A percentile compares a stretch with the other conserved stretches of the same genome.
phyloP scores from a whole-genome alignment of 2,329 filamentous ascomycete species.

The Epichloe festucae region DNA sequence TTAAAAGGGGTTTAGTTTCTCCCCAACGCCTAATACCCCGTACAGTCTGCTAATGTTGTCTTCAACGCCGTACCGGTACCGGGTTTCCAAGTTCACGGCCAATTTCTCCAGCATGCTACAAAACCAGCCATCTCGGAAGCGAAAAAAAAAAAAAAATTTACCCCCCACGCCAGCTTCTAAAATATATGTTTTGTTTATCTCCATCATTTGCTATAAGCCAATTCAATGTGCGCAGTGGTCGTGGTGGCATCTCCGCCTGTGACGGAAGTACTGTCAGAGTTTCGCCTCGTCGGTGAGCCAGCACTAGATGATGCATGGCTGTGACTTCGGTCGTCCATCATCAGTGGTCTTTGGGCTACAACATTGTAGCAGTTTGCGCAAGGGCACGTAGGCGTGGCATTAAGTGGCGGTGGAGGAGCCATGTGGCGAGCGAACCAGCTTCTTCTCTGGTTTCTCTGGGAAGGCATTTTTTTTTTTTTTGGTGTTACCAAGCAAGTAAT shows the following conservation, averaged over 20 bases:
- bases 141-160: rapidly evolving
- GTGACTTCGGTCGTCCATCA: neutral
- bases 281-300: neutral
- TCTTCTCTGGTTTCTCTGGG: conserved; percentile 16
- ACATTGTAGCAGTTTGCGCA: conserved; percentile 16
- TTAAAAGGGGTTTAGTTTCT: too few species aligned
- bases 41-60: too few species aligned
- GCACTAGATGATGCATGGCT: neutral
- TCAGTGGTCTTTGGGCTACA: neutral
- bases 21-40: too few species aligned
- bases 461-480: conserved; percentile 16
- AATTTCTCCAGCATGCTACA: too few species aligned
- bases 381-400: conserved; percentile 20
- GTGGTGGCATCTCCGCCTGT: neutral
- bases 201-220: neutral
- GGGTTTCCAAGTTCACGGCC: too few species aligned
- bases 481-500: too few species aligned
- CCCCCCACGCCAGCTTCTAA: too few species aligned
- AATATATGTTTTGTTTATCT: too few species aligned
- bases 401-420: conserved; percentile 24
- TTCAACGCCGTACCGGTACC: too few species aligned
- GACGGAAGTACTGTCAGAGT: neutral
- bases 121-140: too few species aligned
- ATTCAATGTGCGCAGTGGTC: neutral
- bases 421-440: conserved; percentile 29